phyloP scores from a whole-genome alignment of 768 basidiomycete genomes.

The Galerina sulciceps region DNA sequence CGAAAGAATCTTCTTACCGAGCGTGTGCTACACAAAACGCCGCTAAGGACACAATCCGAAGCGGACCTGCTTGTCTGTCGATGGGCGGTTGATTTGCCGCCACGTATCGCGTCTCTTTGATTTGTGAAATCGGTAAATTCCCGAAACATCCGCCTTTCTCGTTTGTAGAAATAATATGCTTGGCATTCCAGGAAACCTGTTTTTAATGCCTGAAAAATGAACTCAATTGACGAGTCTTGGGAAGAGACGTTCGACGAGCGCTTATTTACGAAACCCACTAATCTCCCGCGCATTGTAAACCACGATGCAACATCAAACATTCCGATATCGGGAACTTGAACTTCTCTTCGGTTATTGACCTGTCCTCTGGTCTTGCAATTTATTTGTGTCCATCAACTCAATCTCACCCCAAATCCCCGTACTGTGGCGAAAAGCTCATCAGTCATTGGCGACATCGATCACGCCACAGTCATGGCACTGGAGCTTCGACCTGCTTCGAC shows the following conservation, averaged over 20 bases:
- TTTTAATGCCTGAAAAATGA: background rate
- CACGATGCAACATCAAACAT: background rate
- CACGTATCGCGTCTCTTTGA: background rate
- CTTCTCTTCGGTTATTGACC: constrained; percentile 8
- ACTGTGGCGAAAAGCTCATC: background rate
- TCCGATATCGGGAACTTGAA: background rate
- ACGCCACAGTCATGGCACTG: background rate
- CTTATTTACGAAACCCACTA: background rate
- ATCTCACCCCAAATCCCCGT: background rate
- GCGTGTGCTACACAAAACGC: constrained; percentile 1
- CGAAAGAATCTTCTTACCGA: background rate
- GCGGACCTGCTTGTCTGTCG: constrained; percentile 8
- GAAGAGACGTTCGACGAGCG: background rate
- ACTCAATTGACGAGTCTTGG: too few species aligned
- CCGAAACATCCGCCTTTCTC: background rate
- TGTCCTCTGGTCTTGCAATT: background rate
- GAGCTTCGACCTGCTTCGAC: too few species aligned
- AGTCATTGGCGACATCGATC: background rate
- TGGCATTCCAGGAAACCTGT: too few species aligned
- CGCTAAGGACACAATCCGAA: background rate
- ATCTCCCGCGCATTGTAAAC: background rate
- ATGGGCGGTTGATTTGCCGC: constrained; percentile 6
- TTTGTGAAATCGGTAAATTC: background rate
- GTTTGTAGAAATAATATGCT: too few species aligned
- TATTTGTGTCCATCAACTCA: background rate